phyloP scores from a whole-genome alignment of 2,329 filamentous ascomycete species.

The Blastomyces emzantsi region DNA sequence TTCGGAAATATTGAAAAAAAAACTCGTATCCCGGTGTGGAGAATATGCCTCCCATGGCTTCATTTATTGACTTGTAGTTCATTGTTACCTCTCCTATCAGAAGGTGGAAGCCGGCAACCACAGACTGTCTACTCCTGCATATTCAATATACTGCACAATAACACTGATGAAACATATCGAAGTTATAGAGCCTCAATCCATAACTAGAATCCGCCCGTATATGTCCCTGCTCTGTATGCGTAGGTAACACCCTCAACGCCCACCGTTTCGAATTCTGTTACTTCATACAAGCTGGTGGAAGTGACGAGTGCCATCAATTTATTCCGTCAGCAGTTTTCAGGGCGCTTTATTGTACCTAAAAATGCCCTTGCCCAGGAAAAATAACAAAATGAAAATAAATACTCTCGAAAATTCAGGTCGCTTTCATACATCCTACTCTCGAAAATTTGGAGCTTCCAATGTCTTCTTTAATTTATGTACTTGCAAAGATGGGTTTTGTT shows the following conservation, averaged over 20 bases:
- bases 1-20: neutral
- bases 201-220: no score
- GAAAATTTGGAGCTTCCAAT: no score
- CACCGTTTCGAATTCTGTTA: no score
- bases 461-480: no score
- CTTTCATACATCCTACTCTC: no score
- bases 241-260: no score
- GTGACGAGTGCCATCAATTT: no score
- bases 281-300: no score
- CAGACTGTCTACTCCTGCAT: neutral
- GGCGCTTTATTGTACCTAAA: no score
- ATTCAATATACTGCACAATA: neutral
- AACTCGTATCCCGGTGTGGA: neutral
- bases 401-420: neutral
- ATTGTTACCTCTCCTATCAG: neutral
- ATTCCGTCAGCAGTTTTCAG: no score
- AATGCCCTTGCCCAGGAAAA: slow-evolving; percentile 1
- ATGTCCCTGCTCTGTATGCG: no score
- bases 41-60: neutral
- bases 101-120: neutral
- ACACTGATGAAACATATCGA: no score
- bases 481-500: neutral
- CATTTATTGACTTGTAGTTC: neutral
- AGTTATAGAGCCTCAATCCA: neutral
- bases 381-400: neutral